phyloP scores from a whole-genome alignment of 345 rosid genomes.

The Corchorus olitorius region DNA sequence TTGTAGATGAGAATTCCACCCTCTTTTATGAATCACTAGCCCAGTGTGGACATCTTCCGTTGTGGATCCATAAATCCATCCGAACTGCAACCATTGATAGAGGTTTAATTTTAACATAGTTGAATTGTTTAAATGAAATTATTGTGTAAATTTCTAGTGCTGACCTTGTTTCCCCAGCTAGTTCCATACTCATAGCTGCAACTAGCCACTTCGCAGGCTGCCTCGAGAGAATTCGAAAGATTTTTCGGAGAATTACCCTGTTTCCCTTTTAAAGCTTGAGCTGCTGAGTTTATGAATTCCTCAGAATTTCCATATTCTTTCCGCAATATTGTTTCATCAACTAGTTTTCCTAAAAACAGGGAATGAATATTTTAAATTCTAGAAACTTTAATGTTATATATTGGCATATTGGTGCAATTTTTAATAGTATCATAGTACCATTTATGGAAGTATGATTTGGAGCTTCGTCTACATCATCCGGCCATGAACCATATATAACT shows the following conservation, averaged over 20 bases:
- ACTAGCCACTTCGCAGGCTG: slow-evolving; percentile 45
- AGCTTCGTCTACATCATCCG: slow-evolving; percentile 31
- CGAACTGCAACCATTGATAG: slow-evolving; percentile 34
- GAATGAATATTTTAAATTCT: too few relatives aligned
- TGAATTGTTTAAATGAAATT: neutral
- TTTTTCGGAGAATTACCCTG: neutral
- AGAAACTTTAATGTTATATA: too few relatives aligned
- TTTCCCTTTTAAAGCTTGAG: slow-evolving; percentile 47
- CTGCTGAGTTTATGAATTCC: slow-evolving; percentile 43
- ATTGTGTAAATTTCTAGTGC: neutral
- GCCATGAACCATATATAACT: slow-evolving; percentile 54
- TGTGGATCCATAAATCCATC: slow-evolving; percentile 63
- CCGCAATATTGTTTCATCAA: neutral
- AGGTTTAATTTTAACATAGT: neutral
- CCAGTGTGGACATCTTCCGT: slow-evolving; percentile 61
- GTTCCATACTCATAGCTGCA: slow-evolving; percentile 52
- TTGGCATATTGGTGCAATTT: too few relatives aligned
- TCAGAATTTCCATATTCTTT: slow-evolving; percentile 50
- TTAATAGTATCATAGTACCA: too few relatives aligned
- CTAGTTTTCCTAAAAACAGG: too few relatives aligned
- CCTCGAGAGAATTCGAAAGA: slow-evolving; percentile 30
- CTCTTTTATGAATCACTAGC: slow-evolving; percentile 47
- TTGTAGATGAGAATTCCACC: slow-evolving; percentile 42
- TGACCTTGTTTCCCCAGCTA: slow-evolving; percentile 60
- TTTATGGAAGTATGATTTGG: neutral